Evolutionary conservation across 306 rosid genomes (phyloP).

Genomic region (Senna siamea): DNA sequence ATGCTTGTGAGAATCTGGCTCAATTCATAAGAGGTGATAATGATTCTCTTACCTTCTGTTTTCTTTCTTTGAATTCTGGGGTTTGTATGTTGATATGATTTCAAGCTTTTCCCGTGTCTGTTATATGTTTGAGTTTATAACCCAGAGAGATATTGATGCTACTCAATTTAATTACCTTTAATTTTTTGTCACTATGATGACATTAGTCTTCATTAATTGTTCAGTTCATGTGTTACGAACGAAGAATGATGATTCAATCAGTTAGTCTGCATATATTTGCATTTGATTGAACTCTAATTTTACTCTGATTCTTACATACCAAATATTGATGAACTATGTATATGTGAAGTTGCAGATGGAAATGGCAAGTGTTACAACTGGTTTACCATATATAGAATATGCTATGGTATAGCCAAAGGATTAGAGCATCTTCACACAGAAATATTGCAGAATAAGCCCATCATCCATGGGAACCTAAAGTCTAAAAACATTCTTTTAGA

Average conservation of each 20-base stretch:
- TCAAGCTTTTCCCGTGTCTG: slow-evolving; percentile 4
- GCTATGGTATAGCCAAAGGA: slow-evolving; percentile 79
- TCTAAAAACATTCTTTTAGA: slow-evolving; percentile 79
- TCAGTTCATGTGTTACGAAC: neutral
- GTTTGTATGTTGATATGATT: neutral
- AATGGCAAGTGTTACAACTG: slow-evolving; percentile 67
- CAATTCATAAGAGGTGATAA: slow-evolving; percentile 73
- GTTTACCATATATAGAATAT: slow-evolving; percentile 62
- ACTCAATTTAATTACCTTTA: neutral
- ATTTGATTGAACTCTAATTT: no score
- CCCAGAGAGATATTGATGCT: slow-evolving; percentile 2
- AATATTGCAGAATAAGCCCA: slow-evolving; percentile 48
- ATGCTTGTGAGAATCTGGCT: slow-evolving; percentile 65
- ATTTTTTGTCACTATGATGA: slow-evolving; percentile 3
- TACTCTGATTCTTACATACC: slow-evolving; percentile 2
- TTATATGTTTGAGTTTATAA: slow-evolving; percentile 20
- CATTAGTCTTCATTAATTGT: slow-evolving; percentile 2
- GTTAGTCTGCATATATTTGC: neutral
- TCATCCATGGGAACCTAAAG: slow-evolving; percentile 84
- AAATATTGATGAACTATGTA: slow-evolving; percentile 33
- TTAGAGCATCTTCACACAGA: slow-evolving; percentile 77
- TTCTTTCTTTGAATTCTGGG: slow-evolving; percentile 15
- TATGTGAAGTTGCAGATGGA: slow-evolving; percentile 51
- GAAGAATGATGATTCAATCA: no score
- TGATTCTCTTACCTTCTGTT: slow-evolving; percentile 4